A percentile compares a stretch with the other conserved stretches of the same genome.
Conservation (phyloP, 495 filamentous ascomycete genomes). For the Lentithecium fluviatile region DNA sequence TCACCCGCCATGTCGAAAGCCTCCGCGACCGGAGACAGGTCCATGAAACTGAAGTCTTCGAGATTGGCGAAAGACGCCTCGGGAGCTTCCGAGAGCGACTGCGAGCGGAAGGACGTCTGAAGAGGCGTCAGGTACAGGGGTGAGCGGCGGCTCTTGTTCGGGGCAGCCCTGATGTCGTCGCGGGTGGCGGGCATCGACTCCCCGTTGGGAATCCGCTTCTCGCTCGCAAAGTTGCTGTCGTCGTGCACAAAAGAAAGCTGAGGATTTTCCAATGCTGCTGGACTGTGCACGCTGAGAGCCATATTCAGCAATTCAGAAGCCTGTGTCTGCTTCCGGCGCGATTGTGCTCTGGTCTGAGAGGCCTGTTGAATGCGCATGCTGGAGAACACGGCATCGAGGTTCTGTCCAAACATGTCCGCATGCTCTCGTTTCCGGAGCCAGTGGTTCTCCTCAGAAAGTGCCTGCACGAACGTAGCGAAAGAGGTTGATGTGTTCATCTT, state of each 20-base stretch:
- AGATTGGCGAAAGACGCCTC: background rate
- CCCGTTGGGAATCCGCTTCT: background rate
- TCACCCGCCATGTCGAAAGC: background rate
- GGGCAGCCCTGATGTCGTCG: background rate
- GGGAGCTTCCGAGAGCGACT: background rate
- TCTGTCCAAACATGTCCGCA: constrained; percentile 7
- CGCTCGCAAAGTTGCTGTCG: background rate
- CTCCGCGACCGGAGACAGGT: background rate
- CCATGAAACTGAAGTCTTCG: background rate
- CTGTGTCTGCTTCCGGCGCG: background rate
- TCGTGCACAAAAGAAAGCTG: background rate
- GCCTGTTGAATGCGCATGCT: background rate
- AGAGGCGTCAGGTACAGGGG: background rate
- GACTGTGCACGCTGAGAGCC: background rate
- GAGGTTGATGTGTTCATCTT: background rate
- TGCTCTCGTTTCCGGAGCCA: constrained; percentile 25
- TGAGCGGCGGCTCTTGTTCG: background rate
- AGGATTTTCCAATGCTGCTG: background rate
- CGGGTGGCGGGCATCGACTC: background rate
- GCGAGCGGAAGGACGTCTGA: background rate
- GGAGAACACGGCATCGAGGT: constrained; percentile 3
- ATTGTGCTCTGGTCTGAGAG: background rate
- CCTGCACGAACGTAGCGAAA: constrained; percentile 11
- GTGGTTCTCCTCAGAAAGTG: constrained; percentile 25
- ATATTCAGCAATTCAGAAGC: background rate